A percentile compares a stretch with the other conserved stretches of the same genome.
These are phyloP conservation scores for Geotrichum citri-aurantii DNA, from an alignment of 1,139 yeast genomes.

Conservation along the genomic window DNA sequence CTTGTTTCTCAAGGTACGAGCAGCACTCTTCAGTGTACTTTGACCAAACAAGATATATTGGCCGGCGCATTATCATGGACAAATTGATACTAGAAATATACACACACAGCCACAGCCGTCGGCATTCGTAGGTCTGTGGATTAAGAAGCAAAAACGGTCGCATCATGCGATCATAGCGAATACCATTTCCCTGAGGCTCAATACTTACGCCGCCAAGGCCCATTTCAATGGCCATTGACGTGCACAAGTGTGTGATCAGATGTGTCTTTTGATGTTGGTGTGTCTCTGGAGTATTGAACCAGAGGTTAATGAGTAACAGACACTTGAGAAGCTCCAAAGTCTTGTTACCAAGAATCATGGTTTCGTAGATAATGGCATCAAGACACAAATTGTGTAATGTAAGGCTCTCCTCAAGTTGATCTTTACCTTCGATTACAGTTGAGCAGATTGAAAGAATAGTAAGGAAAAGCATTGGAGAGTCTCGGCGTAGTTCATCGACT, in stretches of 20 bases:
- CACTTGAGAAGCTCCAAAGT: constrained; percentile 62
- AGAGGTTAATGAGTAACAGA: constrained; percentile 54
- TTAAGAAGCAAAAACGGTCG: constrained; percentile 36
- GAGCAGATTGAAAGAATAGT: constrained; percentile 60
- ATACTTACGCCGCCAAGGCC: constrained; percentile 47
- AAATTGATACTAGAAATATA: constrained; percentile 31
- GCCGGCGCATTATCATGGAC: constrained; percentile 30
- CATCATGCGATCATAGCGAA: constrained; percentile 32
- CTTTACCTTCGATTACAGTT: constrained; percentile 12
- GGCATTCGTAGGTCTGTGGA: constrained; percentile 35
- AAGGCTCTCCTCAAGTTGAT: not conserved
- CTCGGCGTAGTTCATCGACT: constrained; percentile 45
- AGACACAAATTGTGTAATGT: constrained; percentile 6
- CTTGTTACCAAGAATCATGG: constrained; percentile 64
- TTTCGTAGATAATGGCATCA: constrained; percentile 53
- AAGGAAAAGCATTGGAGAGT: constrained; percentile 57
- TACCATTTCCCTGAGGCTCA: constrained; percentile 3
- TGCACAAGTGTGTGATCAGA: constrained; percentile 57
- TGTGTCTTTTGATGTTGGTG: constrained; percentile 75
- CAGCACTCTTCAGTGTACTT: constrained; percentile 62
- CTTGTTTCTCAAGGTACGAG: constrained; percentile 37
- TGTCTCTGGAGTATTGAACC: constrained; percentile 82
- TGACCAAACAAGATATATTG: constrained; percentile 37
- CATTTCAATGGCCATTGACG: constrained; percentile 66
- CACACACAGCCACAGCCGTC: constrained; percentile 30